Conservation (phyloP, 2,329 filamentous ascomycete species). For the Thielaviopsis punctulata region DNA sequence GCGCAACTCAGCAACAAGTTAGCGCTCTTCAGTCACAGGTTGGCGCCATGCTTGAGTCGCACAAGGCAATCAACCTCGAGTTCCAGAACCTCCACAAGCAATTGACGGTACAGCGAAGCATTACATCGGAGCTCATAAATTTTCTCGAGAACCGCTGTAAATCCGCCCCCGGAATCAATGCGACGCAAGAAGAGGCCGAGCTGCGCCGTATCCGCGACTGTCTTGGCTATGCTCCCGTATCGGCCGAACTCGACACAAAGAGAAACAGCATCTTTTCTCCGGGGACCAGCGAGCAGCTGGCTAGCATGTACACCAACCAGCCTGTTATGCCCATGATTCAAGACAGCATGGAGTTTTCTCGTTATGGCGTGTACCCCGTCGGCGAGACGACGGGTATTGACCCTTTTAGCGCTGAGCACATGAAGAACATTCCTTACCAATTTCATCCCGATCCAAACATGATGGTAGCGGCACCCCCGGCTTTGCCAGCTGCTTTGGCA, state of each 20-base stretch:
- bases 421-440: slow-evolving; percentile 85
- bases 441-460: slow-evolving; percentile 19
- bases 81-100: slow-evolving; percentile 43
- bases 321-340: slow-evolving; percentile 28
- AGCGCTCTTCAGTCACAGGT: slow-evolving; percentile 70
- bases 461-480: background rate
- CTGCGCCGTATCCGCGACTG: slow-evolving; percentile 33
- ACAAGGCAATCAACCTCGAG: slow-evolving; percentile 44
- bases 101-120: slow-evolving; percentile 39
- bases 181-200: slow-evolving; percentile 17
- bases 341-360: slow-evolving; percentile 36
- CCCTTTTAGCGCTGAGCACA: slow-evolving; percentile 84
- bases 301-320: slow-evolving; percentile 8
- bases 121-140: slow-evolving; percentile 39
- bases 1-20: slow-evolving; percentile 11
- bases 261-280: slow-evolving; percentile 9
- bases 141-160: slow-evolving; percentile 22
- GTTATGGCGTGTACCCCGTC: slow-evolving; percentile 72
- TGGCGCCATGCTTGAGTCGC: slow-evolving; percentile 52
- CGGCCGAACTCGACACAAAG: slow-evolving; percentile 4
- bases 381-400: slow-evolving; percentile 85
- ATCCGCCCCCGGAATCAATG: slow-evolving; percentile 6
- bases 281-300: slow-evolving; percentile 5
- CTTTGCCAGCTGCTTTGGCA: background rate
- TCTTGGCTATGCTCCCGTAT: background rate